Percentiles rank a stretch among this genome's conserved stretches.
These are phyloP conservation scores for Saccharomyces hybrid DNA, from an alignment of 1,139 yeast genomes.

Conservation along the genomic window DNA sequence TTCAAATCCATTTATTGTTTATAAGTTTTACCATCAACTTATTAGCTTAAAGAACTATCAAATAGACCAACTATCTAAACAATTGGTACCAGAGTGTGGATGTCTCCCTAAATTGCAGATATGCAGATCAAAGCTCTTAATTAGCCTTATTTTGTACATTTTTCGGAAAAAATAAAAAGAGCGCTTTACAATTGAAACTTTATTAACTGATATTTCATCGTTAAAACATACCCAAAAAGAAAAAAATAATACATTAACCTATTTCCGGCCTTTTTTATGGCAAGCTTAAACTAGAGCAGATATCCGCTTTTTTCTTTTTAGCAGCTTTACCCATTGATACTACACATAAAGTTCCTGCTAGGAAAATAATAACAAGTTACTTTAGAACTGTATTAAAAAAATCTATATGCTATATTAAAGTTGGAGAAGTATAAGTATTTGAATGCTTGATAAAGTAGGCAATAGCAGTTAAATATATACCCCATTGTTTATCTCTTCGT, in stretches of 20 bases:
- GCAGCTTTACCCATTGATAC: neutral
- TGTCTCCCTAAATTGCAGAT: neutral
- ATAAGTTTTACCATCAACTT: neutral
- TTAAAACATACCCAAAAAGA: neutral
- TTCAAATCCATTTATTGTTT: slow-evolving; percentile 6
- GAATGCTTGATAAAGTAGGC: neutral
- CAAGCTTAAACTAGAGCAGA: neutral
- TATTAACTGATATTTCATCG: neutral
- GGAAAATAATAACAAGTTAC: neutral
- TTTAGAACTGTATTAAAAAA: neutral
- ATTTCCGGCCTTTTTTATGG: neutral
- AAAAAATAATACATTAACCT: neutral
- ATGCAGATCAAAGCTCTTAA: neutral
- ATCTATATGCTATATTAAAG: neutral
- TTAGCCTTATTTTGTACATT: neutral
- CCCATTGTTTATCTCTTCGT: slow-evolving; percentile 13
- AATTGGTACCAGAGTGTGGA: neutral
- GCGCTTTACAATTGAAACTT: neutral
- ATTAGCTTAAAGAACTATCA: neutral
- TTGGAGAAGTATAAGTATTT: neutral
- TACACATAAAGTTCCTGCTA: neutral
- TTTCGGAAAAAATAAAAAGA: neutral
- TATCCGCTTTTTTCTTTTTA: neutral
- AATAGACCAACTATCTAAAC: neutral
- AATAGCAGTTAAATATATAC: neutral